Base-by-base conservation (phyloP, 1,139 yeast species). In the Taiozyma sp. region DNA sequence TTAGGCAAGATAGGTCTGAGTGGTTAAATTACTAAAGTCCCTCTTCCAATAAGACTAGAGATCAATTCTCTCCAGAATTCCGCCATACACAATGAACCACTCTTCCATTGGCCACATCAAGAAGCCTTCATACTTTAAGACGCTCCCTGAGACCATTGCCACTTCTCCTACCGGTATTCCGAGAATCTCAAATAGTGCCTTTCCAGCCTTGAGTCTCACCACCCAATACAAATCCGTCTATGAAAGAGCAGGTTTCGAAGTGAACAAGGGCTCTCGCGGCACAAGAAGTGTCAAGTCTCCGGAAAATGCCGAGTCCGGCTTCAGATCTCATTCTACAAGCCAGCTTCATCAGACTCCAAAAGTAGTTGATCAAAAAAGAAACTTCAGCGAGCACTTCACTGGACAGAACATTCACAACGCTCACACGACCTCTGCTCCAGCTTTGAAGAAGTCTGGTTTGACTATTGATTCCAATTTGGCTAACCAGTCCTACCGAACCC, bases 191-290 rank as follows among this genome's bases (percentile, higher is more conserved):
- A 56, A 61, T 48, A 53, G 59, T 24, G 71, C 87, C 1, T 83
- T 83, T 57, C 88, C 88, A n/a, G 79, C 83, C 0, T 69, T 83
- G 57, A 80, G 79, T 55, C 72, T 78, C 2, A 78, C 77, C 45
- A 80, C 76, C 48, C 69, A 80, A 41, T 81, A 80, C 63, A 73
- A 73, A 58, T 83, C 86, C 1, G 87, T 81, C 6, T 77, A 82
- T 57, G 87, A 83, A 64, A 67, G 87, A 58, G 87, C 87, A 0
- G 88, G 88, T 0, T 83, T 83, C 58, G 87, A 82, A 45, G 79
- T 80, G 36, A 58, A 59, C 45, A 57, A 46, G 39, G 55, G 55
- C 47, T 52, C 43, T n/a, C n/a, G 16, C 1, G 9, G 34, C 7
- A 23, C 46, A 14, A 27, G 43, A 16, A 47, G 41, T 8, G 8